Base-by-base conservation (phyloP, 2,329 filamentous ascomycete genomes). In the Pyrenophora teres region DNA sequence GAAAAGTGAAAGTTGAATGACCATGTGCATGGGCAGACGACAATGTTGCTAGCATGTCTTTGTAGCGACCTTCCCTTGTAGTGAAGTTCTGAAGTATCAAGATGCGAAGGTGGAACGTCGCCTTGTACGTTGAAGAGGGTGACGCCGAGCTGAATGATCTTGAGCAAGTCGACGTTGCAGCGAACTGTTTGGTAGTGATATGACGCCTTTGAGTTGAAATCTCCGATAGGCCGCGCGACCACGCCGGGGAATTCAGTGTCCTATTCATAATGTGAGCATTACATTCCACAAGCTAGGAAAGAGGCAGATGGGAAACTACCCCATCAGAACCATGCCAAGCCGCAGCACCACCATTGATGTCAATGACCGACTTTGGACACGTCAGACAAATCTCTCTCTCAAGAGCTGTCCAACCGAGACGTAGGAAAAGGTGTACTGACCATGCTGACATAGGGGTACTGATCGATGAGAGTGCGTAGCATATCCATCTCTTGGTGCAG, bases 1-100 rank as follows among this genome's bases (percentile, higher is more conserved):
- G 91, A 94, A 75, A 97, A 99, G 65, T 92, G 88, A 77, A 99
- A 99, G 80, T 99, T 97, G 82, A 99, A 99, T 64, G 97, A 93
- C 94, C 94, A 99, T 15, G 93, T 95, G 70, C 89, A 95, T 13
- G 90, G 93, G 52, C 91, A 86, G 41, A 83, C 81, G n/a, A 80
- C 71, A 46, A 83, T 76, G 57, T 80, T 80, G 57, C 79, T 80
- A 16, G 74, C 76, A 58, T 83, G 81, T 21, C 76, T 74, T 58
- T 78, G 76, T 37, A 79, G 74, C 56, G 78, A 77, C 46, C 79
- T 74, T n/a, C 68, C 68, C 35, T 66, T 59, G 59, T 72, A 72
- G 39, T 36, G 58, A 53, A 84, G 70, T 25, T 78, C 77, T 19
- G 70, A 67, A 6, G 71, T 59, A 47, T 80, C 77, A 31, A 86